Percentiles rank a stretch among this genome's conserved stretches.
Evolutionary conservation across 2,329 filamentous ascomycete species (phyloP).

Genomic region (Aureobasidium sp.): DNA sequence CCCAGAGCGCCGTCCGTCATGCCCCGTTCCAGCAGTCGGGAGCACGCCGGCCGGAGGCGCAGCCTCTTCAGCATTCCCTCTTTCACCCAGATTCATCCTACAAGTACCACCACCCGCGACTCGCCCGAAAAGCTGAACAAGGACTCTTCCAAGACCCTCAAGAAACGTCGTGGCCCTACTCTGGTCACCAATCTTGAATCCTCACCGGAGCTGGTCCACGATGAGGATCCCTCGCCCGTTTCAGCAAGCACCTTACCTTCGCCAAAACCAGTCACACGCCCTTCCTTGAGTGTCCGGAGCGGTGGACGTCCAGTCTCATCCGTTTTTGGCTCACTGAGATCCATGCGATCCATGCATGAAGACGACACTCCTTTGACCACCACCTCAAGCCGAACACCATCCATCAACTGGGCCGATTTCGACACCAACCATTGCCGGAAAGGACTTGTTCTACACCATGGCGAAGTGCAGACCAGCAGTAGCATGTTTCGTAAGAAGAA

Average conservation of each 20-base stretch:
- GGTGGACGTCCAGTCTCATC: constrained; percentile 38
- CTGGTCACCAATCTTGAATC: constrained; percentile 21
- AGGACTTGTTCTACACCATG: constrained; percentile 54
- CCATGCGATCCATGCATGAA: constrained; percentile 45
- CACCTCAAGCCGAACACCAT: constrained; percentile 45
- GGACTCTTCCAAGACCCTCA: constrained; percentile 21
- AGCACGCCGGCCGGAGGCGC: constrained; percentile 23
- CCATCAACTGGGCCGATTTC: constrained; percentile 37
- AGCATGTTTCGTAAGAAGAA: constrained; percentile 66
- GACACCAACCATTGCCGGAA: constrained; percentile 21
- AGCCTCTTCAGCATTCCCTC: constrained; percentile 29
- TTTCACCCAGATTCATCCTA: constrained; percentile 23
- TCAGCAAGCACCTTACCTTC: constrained; percentile 20
- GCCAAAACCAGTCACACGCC: constrained; percentile 21
- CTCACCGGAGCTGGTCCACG: constrained; percentile 20
- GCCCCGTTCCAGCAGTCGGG: constrained; percentile 16
- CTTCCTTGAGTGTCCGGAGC: constrained; percentile 24
- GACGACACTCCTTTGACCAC: constrained; percentile 44
- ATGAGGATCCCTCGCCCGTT: constrained; percentile 19
- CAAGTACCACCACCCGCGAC: constrained; percentile 14
- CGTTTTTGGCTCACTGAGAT: constrained; percentile 53
- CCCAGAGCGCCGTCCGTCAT: constrained; percentile 10
- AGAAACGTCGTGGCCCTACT: constrained; percentile 28
- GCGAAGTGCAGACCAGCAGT: constrained; percentile 63
- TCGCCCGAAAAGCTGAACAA: constrained; percentile 22